Base-by-base conservation (phyloP, 2,329 filamentous ascomycete genomes). In the Talaromyces sp. region DNA sequence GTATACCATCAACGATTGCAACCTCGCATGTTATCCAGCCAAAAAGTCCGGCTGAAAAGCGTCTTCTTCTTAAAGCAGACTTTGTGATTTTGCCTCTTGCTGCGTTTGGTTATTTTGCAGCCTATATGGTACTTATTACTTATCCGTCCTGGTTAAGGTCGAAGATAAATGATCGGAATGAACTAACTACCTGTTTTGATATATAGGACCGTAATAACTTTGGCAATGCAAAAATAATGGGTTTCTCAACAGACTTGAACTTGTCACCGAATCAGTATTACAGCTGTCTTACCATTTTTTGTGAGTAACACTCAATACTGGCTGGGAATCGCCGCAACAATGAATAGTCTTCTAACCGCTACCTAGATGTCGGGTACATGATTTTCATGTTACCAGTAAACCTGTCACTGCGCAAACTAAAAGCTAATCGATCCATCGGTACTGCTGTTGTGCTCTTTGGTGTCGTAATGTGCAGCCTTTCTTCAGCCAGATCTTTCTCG, bases 31-130 rank as follows among this genome's bases (percentile, higher is more conserved):
- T 25, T 7, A 27, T 55, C 52, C 52, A 54, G 25, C 27, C 30
- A 36, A 55, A 55, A 15, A 55, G 25, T n/a, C 10, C 28, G 7
- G 28, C 53, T 15, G 53, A 36, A n/a, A 55, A 55, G 22, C 53
- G 30, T 30, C 53, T 55, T 30, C 19, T 55, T 30, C 53, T 55
- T 30, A 55, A 55, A 30, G 53, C 53, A 19, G 53, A 55, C 32
- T 33, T 36, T 30, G 15, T 36, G 30, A 55, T 55, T 36, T 22
- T 55, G 15, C 53, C 53, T 15, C 53, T 55, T n/a, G 53, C 53
- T 55, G 53, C 53, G 4, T 55, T 55, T 36, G 53, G 53, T 10
- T 55, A 55, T 33, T 55, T 55, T 36, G 30, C 53, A 33, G 53
- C 53, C 17, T 55, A 55, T 25, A 55, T 55, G 53, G 53, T 55